Evolutionary conservation across 257 asterid species (phyloP), one percentile per base, ranked within the genome.

Genomic region (Capsicum baccatum): DNA sequence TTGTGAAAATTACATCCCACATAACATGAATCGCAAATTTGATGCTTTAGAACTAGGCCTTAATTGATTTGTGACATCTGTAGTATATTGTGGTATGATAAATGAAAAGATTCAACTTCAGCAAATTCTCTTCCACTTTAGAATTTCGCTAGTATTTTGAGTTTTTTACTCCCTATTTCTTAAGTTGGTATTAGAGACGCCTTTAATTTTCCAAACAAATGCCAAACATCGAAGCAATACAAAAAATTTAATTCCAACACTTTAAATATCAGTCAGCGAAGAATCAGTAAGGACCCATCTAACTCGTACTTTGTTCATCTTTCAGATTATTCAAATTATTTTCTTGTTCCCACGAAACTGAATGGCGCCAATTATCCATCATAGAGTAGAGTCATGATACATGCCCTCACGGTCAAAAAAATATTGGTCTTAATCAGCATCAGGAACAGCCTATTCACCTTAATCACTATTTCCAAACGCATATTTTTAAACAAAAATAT

Each of bases 361-460:
- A 74, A 60, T 62, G 83, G 68, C 5, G 15, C 79, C 3, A 84
- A 84, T 5, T 84, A 39, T 60, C 56, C 26, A 6, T 14, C 16
- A 3, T 74, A 47, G 83, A 37, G 19, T 59, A 42, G 33, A 11
- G 17, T 44, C 54, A 84, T 48, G 67, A 42, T 16, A 26, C 37
- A 19, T 39, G 19, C 79, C 6, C 44, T 84, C 14, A 76, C 8
- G 2, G 39, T 66, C 19, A 74, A 74, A 48, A n/a, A 9, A 74
- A 60, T 60, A 1, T 84, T 35, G 55, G 58, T 1, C 62, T 74
- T 17, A 6, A 21, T 21, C 21, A 21, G n/a, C n/a, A n/a, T n/a
- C n/a, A n/a, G n/a, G n/a, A n/a, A n/a, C n/a, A n/a, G n/a, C 26
- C 0, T 26, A 26, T 26, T 26, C 26, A 26, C 26, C 26, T 26